Evolutionary conservation across 805 yeast species (phyloP).

Genomic region (Kodamaea fukazawae): DNA sequence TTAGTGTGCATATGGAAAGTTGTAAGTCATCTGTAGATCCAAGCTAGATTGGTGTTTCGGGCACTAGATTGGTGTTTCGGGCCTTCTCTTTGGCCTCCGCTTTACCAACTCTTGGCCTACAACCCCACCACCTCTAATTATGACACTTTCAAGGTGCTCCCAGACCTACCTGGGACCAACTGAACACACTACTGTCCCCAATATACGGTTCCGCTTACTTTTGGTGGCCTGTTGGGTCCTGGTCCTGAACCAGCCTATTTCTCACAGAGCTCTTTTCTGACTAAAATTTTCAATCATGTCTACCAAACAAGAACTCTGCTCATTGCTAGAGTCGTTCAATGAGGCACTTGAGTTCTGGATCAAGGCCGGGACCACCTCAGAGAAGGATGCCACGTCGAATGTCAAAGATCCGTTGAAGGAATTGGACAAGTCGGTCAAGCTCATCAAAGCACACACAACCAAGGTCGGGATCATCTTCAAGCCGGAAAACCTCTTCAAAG

Average conservation of each 20-base stretch:
- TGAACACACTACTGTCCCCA: too few relatives aligned
- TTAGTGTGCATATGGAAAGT: background rate
- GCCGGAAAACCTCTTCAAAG: slow-evolving; percentile 46
- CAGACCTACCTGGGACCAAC: too few relatives aligned
- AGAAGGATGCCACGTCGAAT: slow-evolving; percentile 19
- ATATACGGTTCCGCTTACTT: too few relatives aligned
- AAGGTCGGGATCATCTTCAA: slow-evolving; percentile 71
- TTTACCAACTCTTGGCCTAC: too few relatives aligned
- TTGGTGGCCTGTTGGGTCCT: too few relatives aligned
- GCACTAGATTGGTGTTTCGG: too few relatives aligned
- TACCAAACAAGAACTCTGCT: slow-evolving; percentile 20
- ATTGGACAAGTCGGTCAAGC: slow-evolving; percentile 52
- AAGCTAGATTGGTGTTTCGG: too few relatives aligned
- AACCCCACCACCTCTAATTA: too few relatives aligned
- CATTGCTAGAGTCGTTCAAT: slow-evolving; percentile 25
- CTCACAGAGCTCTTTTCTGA: slow-evolving; percentile 10
- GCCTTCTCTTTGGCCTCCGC: too few relatives aligned
- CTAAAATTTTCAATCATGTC: slow-evolving; percentile 10
- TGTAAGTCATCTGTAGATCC: too few relatives aligned
- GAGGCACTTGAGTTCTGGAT: slow-evolving; percentile 33
- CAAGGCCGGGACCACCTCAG: slow-evolving; percentile 8
- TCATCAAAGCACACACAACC: slow-evolving; percentile 73
- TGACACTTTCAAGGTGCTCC: too few relatives aligned
- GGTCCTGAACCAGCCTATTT: too few relatives aligned
- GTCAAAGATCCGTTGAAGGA: slow-evolving; percentile 54